Conservation (phyloP, 2,329 filamentous ascomycete genomes). For the Fusarium begoniae region DNA sequence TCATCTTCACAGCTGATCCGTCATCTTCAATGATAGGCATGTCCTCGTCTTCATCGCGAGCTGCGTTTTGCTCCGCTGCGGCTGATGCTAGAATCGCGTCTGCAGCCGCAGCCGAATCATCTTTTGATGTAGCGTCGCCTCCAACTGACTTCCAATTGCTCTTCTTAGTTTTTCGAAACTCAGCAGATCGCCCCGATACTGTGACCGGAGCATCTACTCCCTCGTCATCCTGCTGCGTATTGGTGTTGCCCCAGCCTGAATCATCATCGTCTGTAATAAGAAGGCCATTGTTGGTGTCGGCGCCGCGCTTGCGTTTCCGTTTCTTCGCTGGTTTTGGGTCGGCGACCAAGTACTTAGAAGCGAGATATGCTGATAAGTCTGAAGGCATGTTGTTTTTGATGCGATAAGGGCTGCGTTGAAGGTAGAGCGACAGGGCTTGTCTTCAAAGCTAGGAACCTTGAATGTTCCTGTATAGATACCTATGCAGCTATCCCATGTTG, state of each 20-base stretch:
- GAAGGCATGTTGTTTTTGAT: slow-evolving; percentile 56
- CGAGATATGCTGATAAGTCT: slow-evolving; percentile 84
- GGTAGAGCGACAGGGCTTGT: neutral
- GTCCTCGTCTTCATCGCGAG: slow-evolving; percentile 58
- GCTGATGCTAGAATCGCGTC: slow-evolving; percentile 81
- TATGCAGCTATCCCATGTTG: slow-evolving; percentile 40
- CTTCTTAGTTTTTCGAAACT: slow-evolving; percentile 80
- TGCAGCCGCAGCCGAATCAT: slow-evolving; percentile 68
- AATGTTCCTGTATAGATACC: slow-evolving; percentile 5
- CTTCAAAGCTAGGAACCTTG: slow-evolving; percentile 10
- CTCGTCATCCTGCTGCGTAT: slow-evolving; percentile 56
- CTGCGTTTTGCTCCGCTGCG: slow-evolving; percentile 71
- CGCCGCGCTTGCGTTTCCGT: slow-evolving; percentile 67
- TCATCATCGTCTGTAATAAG: slow-evolving; percentile 74
- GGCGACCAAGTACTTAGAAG: slow-evolving; percentile 83
- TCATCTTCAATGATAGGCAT: slow-evolving; percentile 57
- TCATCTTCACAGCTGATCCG: slow-evolving; percentile 73
- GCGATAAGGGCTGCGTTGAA: neutral
- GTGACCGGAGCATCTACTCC: slow-evolving; percentile 63
- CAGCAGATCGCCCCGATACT: slow-evolving; percentile 62
- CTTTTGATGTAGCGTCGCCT: slow-evolving; percentile 40
- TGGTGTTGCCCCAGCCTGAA: slow-evolving; percentile 57
- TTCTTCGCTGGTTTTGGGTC: slow-evolving; percentile 68
- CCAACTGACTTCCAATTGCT: slow-evolving; percentile 82
- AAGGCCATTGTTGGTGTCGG: slow-evolving; percentile 62